Conservation (phyloP, 2,329 filamentous ascomycete genomes). For the Xylariaceae sp. region DNA sequence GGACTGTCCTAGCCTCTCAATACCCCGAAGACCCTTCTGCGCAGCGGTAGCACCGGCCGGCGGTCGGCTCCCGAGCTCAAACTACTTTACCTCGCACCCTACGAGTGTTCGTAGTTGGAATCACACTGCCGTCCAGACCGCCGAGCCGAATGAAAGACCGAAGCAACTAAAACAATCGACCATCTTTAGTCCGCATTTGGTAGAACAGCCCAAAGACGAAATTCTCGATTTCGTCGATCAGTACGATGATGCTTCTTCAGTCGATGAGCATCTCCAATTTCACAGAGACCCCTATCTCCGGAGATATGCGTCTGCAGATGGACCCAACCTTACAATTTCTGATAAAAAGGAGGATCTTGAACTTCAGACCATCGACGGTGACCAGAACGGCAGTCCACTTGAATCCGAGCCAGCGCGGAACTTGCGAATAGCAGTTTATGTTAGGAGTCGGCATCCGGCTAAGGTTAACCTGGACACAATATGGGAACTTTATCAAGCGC, state of each 20-base stretch:
- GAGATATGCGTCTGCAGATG: conserved; percentile 59
- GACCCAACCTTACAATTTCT: conserved; percentile 57
- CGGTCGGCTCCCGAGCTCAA: conserved; percentile 26
- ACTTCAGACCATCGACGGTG: conserved; percentile 53
- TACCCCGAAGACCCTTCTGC: conserved; percentile 25
- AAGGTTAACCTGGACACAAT: conserved; percentile 52
- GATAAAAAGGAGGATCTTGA: conserved; percentile 56
- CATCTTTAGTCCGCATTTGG: neutral
- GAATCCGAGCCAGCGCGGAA: conserved; percentile 46
- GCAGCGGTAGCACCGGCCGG: conserved; percentile 33
- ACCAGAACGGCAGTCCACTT: conserved; percentile 45
- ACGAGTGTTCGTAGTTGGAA: conserved; percentile 32
- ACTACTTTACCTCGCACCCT: conserved; percentile 34
- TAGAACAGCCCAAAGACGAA: conserved; percentile 45
- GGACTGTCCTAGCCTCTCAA: neutral
- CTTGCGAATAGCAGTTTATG: conserved; percentile 51
- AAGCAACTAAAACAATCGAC: neutral
- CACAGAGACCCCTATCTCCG: conserved; percentile 61
- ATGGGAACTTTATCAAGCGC: conserved; percentile 55
- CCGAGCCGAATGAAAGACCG: neutral
- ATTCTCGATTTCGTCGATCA: conserved; percentile 61
- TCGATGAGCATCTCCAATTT: conserved; percentile 61
- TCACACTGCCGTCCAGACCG: conserved; percentile 27
- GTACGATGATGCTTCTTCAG: conserved; percentile 53
- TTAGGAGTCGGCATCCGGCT: conserved; percentile 51